phyloP scores from a whole-genome alignment of 164 flowering plant species.

The Piper betle region DNA sequence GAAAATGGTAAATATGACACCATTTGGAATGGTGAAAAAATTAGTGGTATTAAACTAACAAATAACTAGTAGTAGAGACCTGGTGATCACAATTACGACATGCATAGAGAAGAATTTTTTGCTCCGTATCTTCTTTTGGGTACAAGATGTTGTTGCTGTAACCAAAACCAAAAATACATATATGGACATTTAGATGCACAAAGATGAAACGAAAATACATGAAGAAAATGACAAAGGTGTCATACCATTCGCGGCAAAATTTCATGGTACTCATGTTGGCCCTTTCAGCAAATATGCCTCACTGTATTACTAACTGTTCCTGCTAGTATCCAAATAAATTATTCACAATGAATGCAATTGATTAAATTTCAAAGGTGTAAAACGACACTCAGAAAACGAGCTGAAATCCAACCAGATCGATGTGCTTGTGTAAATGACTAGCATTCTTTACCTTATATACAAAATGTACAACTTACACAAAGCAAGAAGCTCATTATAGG shows the following conservation, averaged over 20 bases:
- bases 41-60: no score
- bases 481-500: no score
- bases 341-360: no score
- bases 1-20: no score
- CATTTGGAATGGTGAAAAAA: no score
- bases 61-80: no score
- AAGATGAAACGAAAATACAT: neutral
- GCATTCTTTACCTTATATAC: no score
- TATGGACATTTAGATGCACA: neutral
- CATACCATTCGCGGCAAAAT: slow-evolving; percentile 88
- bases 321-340: neutral
- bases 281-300: neutral
- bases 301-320: neutral
- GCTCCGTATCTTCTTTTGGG: slow-evolving; percentile 78
- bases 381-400: no score
- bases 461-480: no score
- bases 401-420: no score
- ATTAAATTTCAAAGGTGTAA: no score
- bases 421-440: no score
- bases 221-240: neutral
- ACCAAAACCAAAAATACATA: slow-evolving; percentile 1
- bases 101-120: slow-evolving; percentile 73
- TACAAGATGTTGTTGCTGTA: slow-evolving; percentile 81
- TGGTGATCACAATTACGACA: slow-evolving; percentile 45
- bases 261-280: slow-evolving; percentile 88